phyloP scores from a whole-genome alignment of 345 rosid species.

The Pugionium dolabratum region DNA sequence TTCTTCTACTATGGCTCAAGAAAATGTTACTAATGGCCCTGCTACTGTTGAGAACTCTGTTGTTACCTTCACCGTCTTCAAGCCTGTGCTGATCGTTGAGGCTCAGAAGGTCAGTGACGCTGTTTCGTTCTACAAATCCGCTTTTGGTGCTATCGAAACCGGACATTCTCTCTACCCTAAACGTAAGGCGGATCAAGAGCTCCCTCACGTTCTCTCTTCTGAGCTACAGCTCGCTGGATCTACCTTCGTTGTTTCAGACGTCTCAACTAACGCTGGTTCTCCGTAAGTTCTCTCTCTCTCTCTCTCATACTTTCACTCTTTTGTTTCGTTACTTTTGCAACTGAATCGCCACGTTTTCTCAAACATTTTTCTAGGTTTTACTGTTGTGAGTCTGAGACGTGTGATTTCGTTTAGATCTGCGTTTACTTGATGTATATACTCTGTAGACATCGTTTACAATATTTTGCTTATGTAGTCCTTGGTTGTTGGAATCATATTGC shows the following conservation, averaged over 20 bases:
- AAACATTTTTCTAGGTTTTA: too few relatives aligned
- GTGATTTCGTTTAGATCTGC: too few relatives aligned
- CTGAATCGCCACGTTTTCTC: too few relatives aligned
- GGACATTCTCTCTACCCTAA: constrained; percentile 66
- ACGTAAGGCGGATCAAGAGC: constrained; percentile 93
- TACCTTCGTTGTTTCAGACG: constrained; percentile 58
- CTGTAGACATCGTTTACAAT: too few relatives aligned
- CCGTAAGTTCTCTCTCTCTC: constrained; percentile 48
- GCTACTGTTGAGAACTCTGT: constrained; percentile 42
- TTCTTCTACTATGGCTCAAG: constrained; percentile 52
- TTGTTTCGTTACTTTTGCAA: too few relatives aligned
- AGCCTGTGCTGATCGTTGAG: constrained; percentile 70
- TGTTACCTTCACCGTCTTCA: constrained; percentile 59
- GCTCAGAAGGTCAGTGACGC: constrained; percentile 83
- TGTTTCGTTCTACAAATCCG: constrained; percentile 76
- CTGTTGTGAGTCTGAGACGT: too few relatives aligned
- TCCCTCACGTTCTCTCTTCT: constrained; percentile 74
- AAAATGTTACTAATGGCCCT: constrained; percentile 54
- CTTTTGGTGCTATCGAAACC: constrained; percentile 71
- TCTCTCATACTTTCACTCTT: background rate
- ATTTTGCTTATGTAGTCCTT: too few relatives aligned
- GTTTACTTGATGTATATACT: too few relatives aligned
- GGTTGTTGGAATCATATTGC: too few relatives aligned
- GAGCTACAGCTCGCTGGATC: constrained; percentile 68
- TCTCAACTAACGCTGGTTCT: constrained; percentile 41